Evolutionary conservation across 2,329 filamentous ascomycete genomes (phyloP).

Genomic region (Pyrenochaeta sp.): DNA sequence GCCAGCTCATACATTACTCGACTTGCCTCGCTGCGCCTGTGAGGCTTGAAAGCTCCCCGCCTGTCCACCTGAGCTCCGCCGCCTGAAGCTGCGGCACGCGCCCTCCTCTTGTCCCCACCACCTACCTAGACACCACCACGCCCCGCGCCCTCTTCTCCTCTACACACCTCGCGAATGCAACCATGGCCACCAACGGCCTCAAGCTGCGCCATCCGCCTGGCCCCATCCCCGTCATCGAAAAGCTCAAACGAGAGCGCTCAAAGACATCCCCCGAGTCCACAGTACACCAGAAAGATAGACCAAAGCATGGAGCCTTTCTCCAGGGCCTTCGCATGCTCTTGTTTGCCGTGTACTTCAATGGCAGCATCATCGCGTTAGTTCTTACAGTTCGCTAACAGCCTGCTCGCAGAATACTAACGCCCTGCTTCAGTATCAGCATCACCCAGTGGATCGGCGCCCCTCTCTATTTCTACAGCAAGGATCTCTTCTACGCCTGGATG

Average conservation of each 20-base stretch:
- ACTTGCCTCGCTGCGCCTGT: too few relatives aligned
- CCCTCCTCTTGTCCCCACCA: conserved; percentile 8
- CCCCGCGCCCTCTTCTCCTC: conserved; percentile 4
- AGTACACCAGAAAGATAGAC: conserved; percentile 45
- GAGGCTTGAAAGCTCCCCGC: too few relatives aligned
- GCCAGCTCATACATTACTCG: too few relatives aligned
- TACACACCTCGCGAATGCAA: conserved; percentile 11
- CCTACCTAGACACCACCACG: conserved; percentile 4
- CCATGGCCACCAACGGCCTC: conserved; percentile 40
- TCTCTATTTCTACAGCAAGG: conserved; percentile 75
- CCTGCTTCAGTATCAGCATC: conserved; percentile 55
- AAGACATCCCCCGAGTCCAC: conserved; percentile 15
- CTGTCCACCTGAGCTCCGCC: conserved; percentile 20
- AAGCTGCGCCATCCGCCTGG: conserved; percentile 41
- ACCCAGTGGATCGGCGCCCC: conserved; percentile 77
- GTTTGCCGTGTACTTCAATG: conserved; percentile 56
- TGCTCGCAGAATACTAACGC: conserved; percentile 32
- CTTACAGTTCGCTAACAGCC: conserved; percentile 12
- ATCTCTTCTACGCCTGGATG: conserved; percentile 85
- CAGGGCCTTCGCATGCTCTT: conserved; percentile 54
- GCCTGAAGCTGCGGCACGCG: conserved; percentile 13
- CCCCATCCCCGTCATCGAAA: conserved; percentile 27
- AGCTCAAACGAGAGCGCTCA: conserved; percentile 19
- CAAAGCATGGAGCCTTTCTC: conserved; percentile 52
- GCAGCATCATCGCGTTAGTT: conserved; percentile 51